Percentiles rank a stretch among this genome's conserved stretches.
Conservation (phyloP, 257 asterid species). For the Nemophila menziesii region DNA sequence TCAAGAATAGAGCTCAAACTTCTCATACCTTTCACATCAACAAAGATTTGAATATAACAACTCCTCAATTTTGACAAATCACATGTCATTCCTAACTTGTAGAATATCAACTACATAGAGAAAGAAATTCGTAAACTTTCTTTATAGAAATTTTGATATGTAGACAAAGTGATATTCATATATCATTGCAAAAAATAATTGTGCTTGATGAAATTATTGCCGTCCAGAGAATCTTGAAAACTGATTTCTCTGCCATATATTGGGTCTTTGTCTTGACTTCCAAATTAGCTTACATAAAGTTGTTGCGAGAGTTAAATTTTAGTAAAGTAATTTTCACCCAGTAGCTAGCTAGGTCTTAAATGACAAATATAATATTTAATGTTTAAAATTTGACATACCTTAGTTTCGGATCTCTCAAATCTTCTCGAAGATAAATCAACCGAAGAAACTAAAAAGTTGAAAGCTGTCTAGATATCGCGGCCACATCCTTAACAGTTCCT, state of each 20-base stretch:
- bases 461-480: conserved; percentile 53
- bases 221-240: conserved; percentile 86
- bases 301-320: conserved; percentile 5
- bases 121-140: too few relatives aligned
- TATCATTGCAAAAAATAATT: too few relatives aligned
- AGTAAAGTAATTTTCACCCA: background rate
- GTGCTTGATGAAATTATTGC: conserved; percentile 91
- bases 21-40: too few relatives aligned
- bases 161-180: too few relatives aligned
- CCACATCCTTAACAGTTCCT: conserved; percentile 69
- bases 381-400: conserved; percentile 32
- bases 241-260: conserved; percentile 96
- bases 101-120: too few relatives aligned
- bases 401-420: conserved; percentile 74
- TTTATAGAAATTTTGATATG: too few relatives aligned
- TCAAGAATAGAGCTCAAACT: too few relatives aligned
- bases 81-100: too few relatives aligned
- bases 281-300: conserved; percentile 84
- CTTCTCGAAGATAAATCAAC: conserved; percentile 82
- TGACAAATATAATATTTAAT: too few relatives aligned
- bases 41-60: too few relatives aligned
- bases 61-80: too few relatives aligned
- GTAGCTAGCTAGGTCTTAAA: background rate
- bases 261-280: conserved; percentile 99
- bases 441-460: conserved; percentile 65